Evolutionary conservation across 805 yeast genomes (phyloP), one percentile per base, ranked within the genome.

Genomic region (Monosporozyma servazzii): DNA sequence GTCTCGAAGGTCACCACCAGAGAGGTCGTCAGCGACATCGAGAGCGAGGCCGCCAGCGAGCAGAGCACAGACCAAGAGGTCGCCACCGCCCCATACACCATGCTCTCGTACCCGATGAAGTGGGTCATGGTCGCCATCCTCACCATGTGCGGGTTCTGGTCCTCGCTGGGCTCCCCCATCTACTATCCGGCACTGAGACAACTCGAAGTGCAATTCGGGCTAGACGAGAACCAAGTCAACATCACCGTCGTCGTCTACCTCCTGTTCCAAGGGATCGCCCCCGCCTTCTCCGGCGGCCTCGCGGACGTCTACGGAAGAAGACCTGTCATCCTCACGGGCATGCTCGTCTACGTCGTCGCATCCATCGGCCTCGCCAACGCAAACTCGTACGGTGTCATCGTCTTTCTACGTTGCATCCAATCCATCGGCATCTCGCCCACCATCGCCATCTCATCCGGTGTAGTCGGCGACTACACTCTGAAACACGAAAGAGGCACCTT

Each of bases 101-200:
- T 66, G 5, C 48, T 67, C 33, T 57, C 53, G 8, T 54, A 56
- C 43, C 30, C 49, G 7, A 65, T 64, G 47, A 63, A 66, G 48
- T 67, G 69, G 66, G 50, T 49, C 7, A 65, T 65, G 66, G 67
- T 67, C 2, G 58, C 58, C 0, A 48, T 67, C 21, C 51, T 66
- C 30, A 63, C 67, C 2, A 60, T 62, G 54, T 64, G 67, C 33
- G 69, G 87, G 0, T 70, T 80, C 50, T 83, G 86, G 77, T 86
- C 95, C 3, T 75, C 93, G 0, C 68, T 85, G 4, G 80, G 89
- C 1, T 78, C 86, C 54, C 88, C 95, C 2, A 85, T 88, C 18
- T 88, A 85, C 63, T 83, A 87, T 67, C 95, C 95, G 0, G 88
- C 90, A 0, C 68, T 88, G 25, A 79, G 82, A 2, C 73, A 75